These are phyloP conservation scores for Fusarium sp. DNA, from an alignment of 2,329 filamentous ascomycete genomes.

Conservation along the genomic window DNA sequence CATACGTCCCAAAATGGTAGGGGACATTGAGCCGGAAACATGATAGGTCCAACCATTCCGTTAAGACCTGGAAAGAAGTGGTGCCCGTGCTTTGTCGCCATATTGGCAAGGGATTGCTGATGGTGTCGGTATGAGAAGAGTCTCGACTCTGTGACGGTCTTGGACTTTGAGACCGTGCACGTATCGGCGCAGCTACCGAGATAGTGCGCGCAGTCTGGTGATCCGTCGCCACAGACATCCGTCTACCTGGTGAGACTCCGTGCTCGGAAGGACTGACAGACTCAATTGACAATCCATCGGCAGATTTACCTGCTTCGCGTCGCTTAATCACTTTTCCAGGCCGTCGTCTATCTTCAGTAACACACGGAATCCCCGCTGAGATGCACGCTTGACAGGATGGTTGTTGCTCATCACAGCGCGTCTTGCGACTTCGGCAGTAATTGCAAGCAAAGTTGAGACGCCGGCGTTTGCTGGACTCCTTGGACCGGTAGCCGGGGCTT, in stretches of 20 bases:
- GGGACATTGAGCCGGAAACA: conserved; percentile 10
- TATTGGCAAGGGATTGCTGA: not conserved
- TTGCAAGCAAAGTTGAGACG: conserved; percentile 26
- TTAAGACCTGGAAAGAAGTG: not conserved
- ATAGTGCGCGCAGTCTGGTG: not conserved
- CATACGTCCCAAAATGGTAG: conserved; percentile 7
- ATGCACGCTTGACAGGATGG: conserved; percentile 16
- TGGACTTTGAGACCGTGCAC: not conserved
- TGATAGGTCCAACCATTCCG: conserved; percentile 3
- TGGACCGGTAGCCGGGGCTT: not conserved
- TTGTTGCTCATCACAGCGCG: conserved; percentile 4
- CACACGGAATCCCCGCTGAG: not conserved
- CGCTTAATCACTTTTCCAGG: conserved; percentile 9
- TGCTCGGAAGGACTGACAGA: not conserved
- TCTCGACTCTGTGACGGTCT: conserved; percentile 3
- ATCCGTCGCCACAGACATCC: not conserved
- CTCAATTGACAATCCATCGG: not conserved
- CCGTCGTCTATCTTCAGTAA: conserved; percentile 7
- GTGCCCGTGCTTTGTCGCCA: not conserved
- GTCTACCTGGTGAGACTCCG: not conserved
- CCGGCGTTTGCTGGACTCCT: not conserved
- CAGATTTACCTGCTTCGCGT: conserved; percentile 5
- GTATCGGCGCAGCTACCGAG: not conserved
- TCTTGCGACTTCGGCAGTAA: conserved; percentile 15
- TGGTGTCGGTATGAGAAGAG: conserved; percentile 6